These are phyloP conservation scores for Camillea tinctor DNA, from an alignment of 2,329 filamentous ascomycete genomes.

Conservation along the genomic window DNA sequence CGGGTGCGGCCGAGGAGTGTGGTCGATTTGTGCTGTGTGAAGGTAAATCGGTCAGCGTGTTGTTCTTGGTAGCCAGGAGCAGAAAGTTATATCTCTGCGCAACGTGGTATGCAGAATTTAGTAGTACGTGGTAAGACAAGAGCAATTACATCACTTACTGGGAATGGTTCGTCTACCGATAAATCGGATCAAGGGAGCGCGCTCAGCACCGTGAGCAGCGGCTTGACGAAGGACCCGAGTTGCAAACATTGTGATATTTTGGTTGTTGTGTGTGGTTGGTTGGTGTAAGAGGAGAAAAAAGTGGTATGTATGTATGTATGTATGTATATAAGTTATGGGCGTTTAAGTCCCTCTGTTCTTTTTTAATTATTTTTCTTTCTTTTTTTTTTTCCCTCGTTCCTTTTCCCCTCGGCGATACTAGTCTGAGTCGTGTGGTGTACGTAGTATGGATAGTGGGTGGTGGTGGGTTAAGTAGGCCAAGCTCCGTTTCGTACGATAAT, in stretches of 20 bases:
- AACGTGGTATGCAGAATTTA: not conserved
- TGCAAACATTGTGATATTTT: constrained; percentile 53
- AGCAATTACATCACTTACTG: constrained; percentile 39
- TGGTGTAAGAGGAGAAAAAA: constrained; percentile 3
- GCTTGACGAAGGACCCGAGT: constrained; percentile 59
- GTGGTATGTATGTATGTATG: no score
- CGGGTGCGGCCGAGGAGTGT: constrained; percentile 71
- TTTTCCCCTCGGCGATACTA: not conserved
- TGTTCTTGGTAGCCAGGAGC: constrained; percentile 1
- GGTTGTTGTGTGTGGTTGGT: constrained; percentile 11
- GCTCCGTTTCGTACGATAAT: not conserved
- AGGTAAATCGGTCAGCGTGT: constrained; percentile 19
- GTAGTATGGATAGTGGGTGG: no score
- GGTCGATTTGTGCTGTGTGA: constrained; percentile 63
- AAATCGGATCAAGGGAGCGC: constrained; percentile 61
- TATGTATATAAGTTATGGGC: not conserved
- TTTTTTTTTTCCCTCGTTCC: not conserved
- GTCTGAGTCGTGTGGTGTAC: not conserved
- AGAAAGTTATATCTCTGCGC: not conserved
- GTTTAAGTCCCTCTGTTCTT: no score
- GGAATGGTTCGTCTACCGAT: constrained; percentile 59
- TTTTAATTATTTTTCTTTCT: no score
- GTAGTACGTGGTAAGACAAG: not conserved
- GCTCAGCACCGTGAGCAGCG: constrained; percentile 57
- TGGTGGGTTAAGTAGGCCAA: not conserved